Conservation (phyloP, 208 protist genomes). For the Trypanosoma rangeli region DNA sequence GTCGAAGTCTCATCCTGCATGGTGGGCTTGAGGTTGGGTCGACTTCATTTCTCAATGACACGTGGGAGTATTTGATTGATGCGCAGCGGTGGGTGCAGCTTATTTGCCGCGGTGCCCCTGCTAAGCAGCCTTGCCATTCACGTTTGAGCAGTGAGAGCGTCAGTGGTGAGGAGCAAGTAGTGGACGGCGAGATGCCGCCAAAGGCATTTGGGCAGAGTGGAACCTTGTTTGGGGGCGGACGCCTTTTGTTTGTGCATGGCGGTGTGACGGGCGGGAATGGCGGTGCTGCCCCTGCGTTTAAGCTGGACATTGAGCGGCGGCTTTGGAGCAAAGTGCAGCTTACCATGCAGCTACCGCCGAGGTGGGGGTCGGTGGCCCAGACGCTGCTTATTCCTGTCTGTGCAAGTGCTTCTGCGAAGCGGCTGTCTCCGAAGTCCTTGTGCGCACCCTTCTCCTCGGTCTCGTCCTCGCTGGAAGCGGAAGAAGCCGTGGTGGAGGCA, state of each 20-base stretch:
- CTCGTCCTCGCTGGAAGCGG: neutral
- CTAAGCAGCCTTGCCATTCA: neutral
- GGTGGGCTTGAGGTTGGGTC: constrained; percentile 42
- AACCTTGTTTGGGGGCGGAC: constrained; percentile 24
- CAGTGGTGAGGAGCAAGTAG: constrained; percentile 6
- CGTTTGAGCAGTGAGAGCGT: neutral
- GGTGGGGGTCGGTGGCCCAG: constrained; percentile 59
- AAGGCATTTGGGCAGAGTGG: constrained; percentile 63
- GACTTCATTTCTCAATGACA: constrained; percentile 47
- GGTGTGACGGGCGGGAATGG: constrained; percentile 34
- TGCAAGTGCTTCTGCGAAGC: neutral
- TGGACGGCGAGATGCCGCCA: constrained; percentile 29
- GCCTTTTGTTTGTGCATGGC: constrained; percentile 47
- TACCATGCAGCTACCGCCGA: constrained; percentile 14
- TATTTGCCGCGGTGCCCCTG: constrained; percentile 19
- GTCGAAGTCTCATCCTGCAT: constrained; percentile 49
- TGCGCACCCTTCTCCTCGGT: neutral
- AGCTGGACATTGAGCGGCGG: constrained; percentile 37
- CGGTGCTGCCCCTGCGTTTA: constrained; percentile 28
- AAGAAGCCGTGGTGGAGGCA: neutral
- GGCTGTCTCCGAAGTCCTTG: neutral
- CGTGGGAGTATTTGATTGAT: constrained; percentile 50
- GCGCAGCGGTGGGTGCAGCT: constrained; percentile 45
- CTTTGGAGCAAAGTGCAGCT: constrained; percentile 37
- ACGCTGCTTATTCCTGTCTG: constrained; percentile 34